phyloP scores from a whole-genome alignment of 805 yeast genomes.

The Yarrowia keelungensis region DNA sequence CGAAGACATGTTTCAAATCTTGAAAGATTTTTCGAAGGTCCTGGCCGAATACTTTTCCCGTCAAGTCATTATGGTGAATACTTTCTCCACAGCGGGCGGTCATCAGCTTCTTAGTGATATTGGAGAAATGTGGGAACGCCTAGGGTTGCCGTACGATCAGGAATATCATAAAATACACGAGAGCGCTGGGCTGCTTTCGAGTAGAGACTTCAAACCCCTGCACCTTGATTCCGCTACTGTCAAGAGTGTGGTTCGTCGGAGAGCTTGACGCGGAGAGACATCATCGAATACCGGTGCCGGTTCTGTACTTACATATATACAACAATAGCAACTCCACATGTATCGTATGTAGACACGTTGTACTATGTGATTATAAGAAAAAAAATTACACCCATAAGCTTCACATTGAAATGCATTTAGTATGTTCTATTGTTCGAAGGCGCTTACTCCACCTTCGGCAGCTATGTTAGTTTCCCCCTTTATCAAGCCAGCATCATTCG shows the following conservation, averaged over 20 bases:
- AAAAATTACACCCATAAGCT: too few species aligned
- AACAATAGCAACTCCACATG: too few species aligned
- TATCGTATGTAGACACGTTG: too few species aligned
- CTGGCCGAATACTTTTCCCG: constrained; percentile 52
- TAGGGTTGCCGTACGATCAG: constrained; percentile 15
- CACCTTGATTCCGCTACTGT: constrained; percentile 13
- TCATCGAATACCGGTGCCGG: too few species aligned
- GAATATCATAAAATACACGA: constrained; percentile 5
- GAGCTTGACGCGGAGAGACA: neutral
- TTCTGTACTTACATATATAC: too few species aligned
- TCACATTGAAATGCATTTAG: too few species aligned
- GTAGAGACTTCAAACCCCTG: constrained; percentile 20
- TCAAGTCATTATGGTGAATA: constrained; percentile 52
- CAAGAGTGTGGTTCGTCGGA: constrained; percentile 8
- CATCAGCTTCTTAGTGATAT: constrained; percentile 50
- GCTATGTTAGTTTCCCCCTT: constrained; percentile 31
- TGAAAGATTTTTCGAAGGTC: constrained; percentile 46
- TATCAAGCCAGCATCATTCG: constrained; percentile 28
- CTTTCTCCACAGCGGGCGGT: constrained; percentile 52
- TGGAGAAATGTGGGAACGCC: constrained; percentile 46
- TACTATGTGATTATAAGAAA: too few species aligned
- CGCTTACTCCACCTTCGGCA: constrained; percentile 33
- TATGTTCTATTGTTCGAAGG: neutral
- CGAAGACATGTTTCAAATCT: constrained; percentile 48
- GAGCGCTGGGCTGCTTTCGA: constrained; percentile 19